phyloP scores from a whole-genome alignment of 768 basidiomycete genomes.

The Tylopilus plumbeoviolaceoides region DNA sequence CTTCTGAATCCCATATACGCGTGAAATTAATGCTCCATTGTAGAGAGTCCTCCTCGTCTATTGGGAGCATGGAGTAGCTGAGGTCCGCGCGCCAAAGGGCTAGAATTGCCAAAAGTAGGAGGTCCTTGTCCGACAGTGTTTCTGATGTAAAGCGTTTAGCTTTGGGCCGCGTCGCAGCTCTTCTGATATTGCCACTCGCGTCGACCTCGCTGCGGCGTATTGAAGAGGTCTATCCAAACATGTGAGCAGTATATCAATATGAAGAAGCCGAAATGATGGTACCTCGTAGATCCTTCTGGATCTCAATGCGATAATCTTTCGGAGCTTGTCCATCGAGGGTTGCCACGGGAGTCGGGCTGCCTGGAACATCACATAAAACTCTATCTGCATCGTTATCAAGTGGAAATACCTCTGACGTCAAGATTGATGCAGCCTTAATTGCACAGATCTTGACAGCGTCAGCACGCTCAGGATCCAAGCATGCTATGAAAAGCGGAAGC shows the following conservation, averaged over 20 bases:
- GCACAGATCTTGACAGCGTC: conserved; percentile 79
- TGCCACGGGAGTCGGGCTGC: conserved; percentile 54
- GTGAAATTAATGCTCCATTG: conserved; percentile 46
- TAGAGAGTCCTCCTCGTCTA: conserved; percentile 38
- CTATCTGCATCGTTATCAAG: not conserved
- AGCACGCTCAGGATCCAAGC: conserved; percentile 72
- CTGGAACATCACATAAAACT: conserved; percentile 31
- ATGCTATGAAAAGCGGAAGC: conserved; percentile 54
- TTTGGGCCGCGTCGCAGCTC: conserved; percentile 54
- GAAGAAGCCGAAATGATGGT: conserved; percentile 13
- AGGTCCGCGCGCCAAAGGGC: conserved; percentile 62
- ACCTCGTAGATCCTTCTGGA: conserved; percentile 58
- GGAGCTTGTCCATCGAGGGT: conserved; percentile 46
- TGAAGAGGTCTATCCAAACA: conserved; percentile 39
- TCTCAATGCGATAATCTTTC: conserved; percentile 42
- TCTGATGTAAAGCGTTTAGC: conserved; percentile 54
- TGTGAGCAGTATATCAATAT: conserved; percentile 6
- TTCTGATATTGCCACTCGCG: conserved; percentile 49
- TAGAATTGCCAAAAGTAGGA: conserved; percentile 65
- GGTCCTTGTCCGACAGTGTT: conserved; percentile 62
- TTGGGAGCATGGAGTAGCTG: conserved; percentile 48
- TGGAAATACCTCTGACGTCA: conserved; percentile 57
- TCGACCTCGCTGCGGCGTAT: conserved; percentile 61
- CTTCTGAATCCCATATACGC: conserved; percentile 57
- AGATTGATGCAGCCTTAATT: conserved; percentile 65